Evolutionary conservation across 352 stramenopile genomes (phyloP).

Genomic region (Aphanomyces cochlioides): DNA sequence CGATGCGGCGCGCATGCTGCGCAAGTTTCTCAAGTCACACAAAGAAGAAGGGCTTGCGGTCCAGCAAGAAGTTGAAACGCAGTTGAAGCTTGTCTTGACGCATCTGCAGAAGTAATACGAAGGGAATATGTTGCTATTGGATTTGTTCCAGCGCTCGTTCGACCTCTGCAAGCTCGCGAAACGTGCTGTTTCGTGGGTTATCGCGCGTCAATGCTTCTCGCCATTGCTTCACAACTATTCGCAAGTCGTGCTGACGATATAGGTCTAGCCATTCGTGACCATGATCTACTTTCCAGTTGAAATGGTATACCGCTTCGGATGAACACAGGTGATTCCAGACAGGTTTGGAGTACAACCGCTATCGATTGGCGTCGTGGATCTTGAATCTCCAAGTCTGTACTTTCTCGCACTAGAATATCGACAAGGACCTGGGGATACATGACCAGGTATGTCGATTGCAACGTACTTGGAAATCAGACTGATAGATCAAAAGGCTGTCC

Average conservation of each 20-base stretch:
- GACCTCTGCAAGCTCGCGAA: neutral
- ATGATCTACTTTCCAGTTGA: neutral
- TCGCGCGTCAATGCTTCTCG: neutral
- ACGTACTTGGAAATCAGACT: conserved; percentile 16
- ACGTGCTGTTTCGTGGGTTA: neutral
- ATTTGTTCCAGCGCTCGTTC: neutral
- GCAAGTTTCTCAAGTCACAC: conserved; percentile 24
- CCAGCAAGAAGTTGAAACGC: conserved; percentile 19
- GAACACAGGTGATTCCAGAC: neutral
- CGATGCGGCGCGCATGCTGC: conserved; percentile 1
- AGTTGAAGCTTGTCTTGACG: conserved; percentile 18
- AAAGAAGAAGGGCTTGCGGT: conserved; percentile 19
- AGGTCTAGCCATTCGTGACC: neutral
- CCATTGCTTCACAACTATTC: conserved; percentile 11
- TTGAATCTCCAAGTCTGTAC: conserved; percentile 21
- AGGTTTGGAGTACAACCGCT: neutral
- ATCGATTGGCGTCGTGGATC: conserved; percentile 5
- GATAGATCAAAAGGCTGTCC: conserved; percentile 15
- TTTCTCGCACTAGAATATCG: conserved; percentile 24
- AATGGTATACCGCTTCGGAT: too few species aligned
- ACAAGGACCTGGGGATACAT: conserved; percentile 12
- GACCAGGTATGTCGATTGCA: neutral
- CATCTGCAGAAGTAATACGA: conserved; percentile 13
- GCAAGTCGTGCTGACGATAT: neutral
- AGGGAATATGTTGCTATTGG: neutral